These are phyloP conservation scores for Bisporella sp. DNA, from an alignment of 2,329 filamentous ascomycete genomes.

Conservation along the genomic window DNA sequence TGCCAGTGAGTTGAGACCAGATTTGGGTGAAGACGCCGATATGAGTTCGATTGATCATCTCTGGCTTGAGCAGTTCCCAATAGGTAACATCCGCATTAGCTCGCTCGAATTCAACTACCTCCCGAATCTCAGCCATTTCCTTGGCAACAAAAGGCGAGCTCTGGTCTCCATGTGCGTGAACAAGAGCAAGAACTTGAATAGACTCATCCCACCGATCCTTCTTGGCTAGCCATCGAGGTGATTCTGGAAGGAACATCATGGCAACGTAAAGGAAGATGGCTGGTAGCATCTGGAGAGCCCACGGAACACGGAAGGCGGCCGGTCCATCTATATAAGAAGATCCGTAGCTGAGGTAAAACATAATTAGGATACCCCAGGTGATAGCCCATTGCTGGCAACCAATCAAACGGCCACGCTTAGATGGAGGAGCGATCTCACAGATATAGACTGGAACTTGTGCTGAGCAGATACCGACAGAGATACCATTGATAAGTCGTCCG, in stretches of 20 bases:
- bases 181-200: conserved; percentile 31
- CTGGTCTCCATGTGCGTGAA: conserved; percentile 60
- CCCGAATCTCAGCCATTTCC: conserved; percentile 67
- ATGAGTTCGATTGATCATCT: conserved; percentile 67
- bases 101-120: conserved; percentile 71
- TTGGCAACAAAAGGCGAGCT: conserved; percentile 57
- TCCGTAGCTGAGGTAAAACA: conserved; percentile 63
- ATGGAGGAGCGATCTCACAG: conserved; percentile 54
- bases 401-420: conserved; percentile 57
- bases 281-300: conserved; percentile 58
- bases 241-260: conserved; percentile 55
- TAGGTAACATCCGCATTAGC: conserved; percentile 63
- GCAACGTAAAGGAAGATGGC: conserved; percentile 49
- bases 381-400: conserved; percentile 62
- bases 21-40: conserved; percentile 69
- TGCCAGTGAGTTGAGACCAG: conserved; percentile 70
- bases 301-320: conserved; percentile 55
- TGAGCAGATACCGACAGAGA: conserved; percentile 58
- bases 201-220: conserved; percentile 57
- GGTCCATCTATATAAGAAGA: conserved; percentile 52
- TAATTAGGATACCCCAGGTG: conserved; percentile 63
- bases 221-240: conserved; percentile 56
- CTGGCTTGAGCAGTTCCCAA: conserved; percentile 63
- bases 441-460: conserved; percentile 62
- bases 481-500: conserved; percentile 53